Evolutionary conservation across 192 early-diverging fungal genomes (phyloP), one percentile per base, ranked within the genome.

Genomic region (Coemansia sp.): DNA sequence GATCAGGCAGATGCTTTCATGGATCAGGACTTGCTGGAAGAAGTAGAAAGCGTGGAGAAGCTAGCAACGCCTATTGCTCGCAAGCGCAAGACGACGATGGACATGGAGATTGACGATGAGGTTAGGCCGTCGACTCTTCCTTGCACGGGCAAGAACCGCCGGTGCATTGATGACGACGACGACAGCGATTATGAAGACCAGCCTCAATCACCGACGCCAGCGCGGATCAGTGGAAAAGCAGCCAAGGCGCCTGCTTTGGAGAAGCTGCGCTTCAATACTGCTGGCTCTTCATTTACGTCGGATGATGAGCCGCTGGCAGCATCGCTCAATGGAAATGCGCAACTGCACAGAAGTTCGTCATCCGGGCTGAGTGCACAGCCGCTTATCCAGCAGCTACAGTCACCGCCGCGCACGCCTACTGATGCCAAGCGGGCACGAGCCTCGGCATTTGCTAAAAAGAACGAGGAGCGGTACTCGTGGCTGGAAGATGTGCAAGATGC

Each of bases 401-500:
- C 48, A 50, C 55, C 50, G 11, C 42, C 50, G 11, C 47, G 47
- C 30, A 59, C 64, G 14, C 43, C 61, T 16, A 69, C 61, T 10
- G 69, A 71, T 11, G 39, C 53, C 40, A 79, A 72, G 66, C 61
- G 58, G 2, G 82, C 81, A 32, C 82, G 88, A 1, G 78, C 64
- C 1, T 69, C 81, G 4, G 82, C 87, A 49, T 93, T 94, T 73
- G 91, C 93, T 44, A 86, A 94, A 48, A 84, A 85, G 56, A 94
- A 94, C 58, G 85, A 86, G 5, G 84, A 84, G 43, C 81, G 94
- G 16, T 99, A 96, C 56, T 55, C 69, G 10, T 99, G 92, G 92
- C 82, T 99, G 8, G 77, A 84, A 52, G 81, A 96, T 40, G 63
- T 88, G 40, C 82, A 82, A n/a, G 95, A 97, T 59, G 87, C 79